Evolutionary conservation across 345 rosid genomes (phyloP), one percentile per base, ranked within the genome.

Genomic region (Sisymbrium irio): DNA sequence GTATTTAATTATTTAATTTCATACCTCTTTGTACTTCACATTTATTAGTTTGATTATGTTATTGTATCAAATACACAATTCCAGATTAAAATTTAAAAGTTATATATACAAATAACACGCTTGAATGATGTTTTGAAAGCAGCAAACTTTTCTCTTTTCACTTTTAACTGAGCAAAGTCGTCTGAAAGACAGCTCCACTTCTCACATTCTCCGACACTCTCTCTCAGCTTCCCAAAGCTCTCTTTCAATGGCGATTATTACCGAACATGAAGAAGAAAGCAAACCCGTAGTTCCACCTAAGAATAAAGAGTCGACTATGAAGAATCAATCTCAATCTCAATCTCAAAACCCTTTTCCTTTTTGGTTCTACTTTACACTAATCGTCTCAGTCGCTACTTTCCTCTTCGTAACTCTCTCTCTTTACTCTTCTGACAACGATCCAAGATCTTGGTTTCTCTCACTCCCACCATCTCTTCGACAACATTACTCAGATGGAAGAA

Each of bases 381-480:
- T 69, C 5, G 84, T 86, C 44, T 85, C 96, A 49, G 68, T 91
- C 33, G 27, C 87, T 62, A 85, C 96, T 18, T 62, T 83, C 69
- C 11, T 85, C 80, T 81, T 85, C 25, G 33, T 72, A 22, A 77
- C 82, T 50, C 46, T 85, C 77, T 80, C 88, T 27, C 78, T 85
- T 45, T 73, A 80, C 72, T 73, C 83, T 54, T 68, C 78, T 32
- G 67, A 76, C 3, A 78, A 57, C 17, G 94, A 94, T 74, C 90
- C 98, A 40, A 94, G 83, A 56, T 83, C 95, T 17, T 94, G 93
- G 89, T 94, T 91, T 67, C 95, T 94, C 67, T 78, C 93, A 36
- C 87, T 94, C 13, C 86, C 93, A 13, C 40, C 76, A 55, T 62
- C 87, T 13, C 91, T 94, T 10, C 96, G 98, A 55, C 91, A 82